Percentiles rank a stretch among this genome's conserved stretches.
phyloP scores from a whole-genome alignment of 352 stramenopile species.

The Pilasporangium apinafurcum region DNA sequence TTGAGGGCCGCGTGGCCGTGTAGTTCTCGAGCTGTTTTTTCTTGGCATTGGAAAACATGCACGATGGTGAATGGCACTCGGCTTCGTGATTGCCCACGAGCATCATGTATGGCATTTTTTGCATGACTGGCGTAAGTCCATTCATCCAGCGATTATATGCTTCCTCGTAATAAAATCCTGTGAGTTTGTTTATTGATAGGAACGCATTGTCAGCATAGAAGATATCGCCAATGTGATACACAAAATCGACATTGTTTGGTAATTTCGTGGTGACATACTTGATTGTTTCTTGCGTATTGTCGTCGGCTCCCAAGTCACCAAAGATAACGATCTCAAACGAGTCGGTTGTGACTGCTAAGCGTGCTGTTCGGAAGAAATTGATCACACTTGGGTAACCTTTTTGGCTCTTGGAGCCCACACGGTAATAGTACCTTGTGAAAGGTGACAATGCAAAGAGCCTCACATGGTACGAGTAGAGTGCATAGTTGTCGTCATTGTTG shows the following conservation, averaged over 20 bases:
- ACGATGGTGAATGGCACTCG: constrained; percentile 75
- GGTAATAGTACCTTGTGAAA: constrained; percentile 40
- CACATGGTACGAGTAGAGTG: constrained; percentile 35
- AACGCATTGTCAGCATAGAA: constrained; percentile 34
- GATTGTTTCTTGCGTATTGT: constrained; percentile 29
- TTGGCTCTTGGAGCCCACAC: constrained; percentile 23
- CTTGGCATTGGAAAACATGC: constrained; percentile 35
- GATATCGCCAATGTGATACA: constrained; percentile 74
- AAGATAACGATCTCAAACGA: constrained; percentile 49
- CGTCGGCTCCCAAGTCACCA: constrained; percentile 39
- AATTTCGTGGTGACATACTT: constrained; percentile 32
- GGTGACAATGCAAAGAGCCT: constrained; percentile 16
- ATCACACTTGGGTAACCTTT: constrained; percentile 16
- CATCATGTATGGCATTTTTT: constrained; percentile 76
- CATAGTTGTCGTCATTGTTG: constrained; percentile 39
- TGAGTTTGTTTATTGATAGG: no score
- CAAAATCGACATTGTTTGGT: constrained; percentile 31
- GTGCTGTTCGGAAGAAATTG: constrained; percentile 24
- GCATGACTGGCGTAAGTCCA: constrained; percentile 40
- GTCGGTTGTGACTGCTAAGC: constrained; percentile 9
- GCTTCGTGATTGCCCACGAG: constrained; percentile 84
- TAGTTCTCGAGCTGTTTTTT: constrained; percentile 70
- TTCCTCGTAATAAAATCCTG: constrained; percentile 87
- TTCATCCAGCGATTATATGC: constrained; percentile 86
- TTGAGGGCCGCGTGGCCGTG: constrained; percentile 83